Conservation (phyloP, 1,284 basidiomycete genomes). For the Microbotryum saponariae region DNA sequence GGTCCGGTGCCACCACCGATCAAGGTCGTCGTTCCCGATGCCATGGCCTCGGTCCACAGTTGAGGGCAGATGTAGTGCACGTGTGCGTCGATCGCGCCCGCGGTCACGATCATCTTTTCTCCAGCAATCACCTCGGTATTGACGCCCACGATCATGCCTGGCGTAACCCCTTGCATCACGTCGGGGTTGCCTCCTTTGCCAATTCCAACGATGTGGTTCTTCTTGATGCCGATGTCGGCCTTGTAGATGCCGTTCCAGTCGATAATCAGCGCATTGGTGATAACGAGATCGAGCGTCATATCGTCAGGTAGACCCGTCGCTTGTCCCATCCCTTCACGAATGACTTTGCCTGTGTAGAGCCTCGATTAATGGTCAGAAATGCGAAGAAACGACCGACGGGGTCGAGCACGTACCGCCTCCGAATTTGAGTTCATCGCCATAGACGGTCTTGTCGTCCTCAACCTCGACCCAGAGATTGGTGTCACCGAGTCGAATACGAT, state of each 20-base stretch:
- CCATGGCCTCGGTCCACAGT: slow-evolving; percentile 57
- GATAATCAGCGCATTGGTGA: slow-evolving; percentile 88
- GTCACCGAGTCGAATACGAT: slow-evolving; percentile 80
- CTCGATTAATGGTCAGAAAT: neutral
- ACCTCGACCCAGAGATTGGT: slow-evolving; percentile 87
- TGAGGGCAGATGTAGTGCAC: slow-evolving; percentile 79
- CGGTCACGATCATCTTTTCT: slow-evolving; percentile 86
- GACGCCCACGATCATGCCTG: slow-evolving; percentile 69
- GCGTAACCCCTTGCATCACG: slow-evolving; percentile 74
- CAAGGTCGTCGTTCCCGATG: slow-evolving; percentile 39
- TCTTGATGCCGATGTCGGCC: slow-evolving; percentile 93
- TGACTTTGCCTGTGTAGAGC: slow-evolving; percentile 60
- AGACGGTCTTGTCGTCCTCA: slow-evolving; percentile 74
- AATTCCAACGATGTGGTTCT: slow-evolving; percentile 64
- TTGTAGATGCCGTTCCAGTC: slow-evolving; percentile 97
- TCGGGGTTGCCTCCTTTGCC: slow-evolving; percentile 98
- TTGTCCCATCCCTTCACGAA: slow-evolving; percentile 96
- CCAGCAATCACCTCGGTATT: slow-evolving; percentile 91
- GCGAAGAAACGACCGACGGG: neutral
- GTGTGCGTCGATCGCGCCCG: slow-evolving; percentile 88
- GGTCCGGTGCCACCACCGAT: slow-evolving; percentile 70
- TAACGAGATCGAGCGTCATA: slow-evolving; percentile 78
- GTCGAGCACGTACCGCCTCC: slow-evolving; percentile 62
- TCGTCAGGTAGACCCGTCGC: slow-evolving; percentile 61
- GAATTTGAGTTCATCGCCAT: slow-evolving; percentile 95